Conservation (phyloP, 176 grass and related monocot genomes). For the Typha latifolia region DNA sequence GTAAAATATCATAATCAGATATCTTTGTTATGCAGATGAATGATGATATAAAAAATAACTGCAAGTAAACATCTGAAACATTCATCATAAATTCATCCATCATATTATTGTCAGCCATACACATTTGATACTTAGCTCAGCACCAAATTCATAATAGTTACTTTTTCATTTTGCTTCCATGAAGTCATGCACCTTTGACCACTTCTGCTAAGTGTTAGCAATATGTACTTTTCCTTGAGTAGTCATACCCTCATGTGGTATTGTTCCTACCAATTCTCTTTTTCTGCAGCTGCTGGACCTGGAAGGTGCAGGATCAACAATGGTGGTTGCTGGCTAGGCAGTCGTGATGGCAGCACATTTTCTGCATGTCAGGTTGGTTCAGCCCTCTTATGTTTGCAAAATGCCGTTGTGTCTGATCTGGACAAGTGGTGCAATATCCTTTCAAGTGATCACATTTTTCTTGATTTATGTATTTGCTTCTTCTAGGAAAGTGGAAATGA, state of each 20-base stretch:
- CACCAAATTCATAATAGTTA: too few species aligned
- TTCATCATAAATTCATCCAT: neutral
- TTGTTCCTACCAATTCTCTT: conserved; percentile 3
- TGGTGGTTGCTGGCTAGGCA: conserved; percentile 78
- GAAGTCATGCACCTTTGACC: neutral
- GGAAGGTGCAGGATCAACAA: conserved; percentile 84
- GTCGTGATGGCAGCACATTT: conserved; percentile 47
- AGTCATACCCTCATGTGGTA: neutral
- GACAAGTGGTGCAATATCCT: neutral
- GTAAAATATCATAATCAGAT: too few species aligned
- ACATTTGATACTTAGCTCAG: neutral
- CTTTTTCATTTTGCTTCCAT: too few species aligned
- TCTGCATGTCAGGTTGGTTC: conserved; percentile 76
- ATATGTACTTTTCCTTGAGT: conserved; percentile 4
- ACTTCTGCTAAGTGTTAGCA: neutral
- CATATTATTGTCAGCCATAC: neutral
- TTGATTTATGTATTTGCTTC: neutral
- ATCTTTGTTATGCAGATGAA: too few species aligned
- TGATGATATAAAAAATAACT: too few species aligned
- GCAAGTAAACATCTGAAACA: too few species aligned
- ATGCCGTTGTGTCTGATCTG: neutral
- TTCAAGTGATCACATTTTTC: neutral
- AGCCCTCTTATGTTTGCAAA: neutral
- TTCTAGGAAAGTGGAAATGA: conserved; percentile 16
- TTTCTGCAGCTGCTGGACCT: conserved; percentile 66